phyloP scores from a whole-genome alignment of 2,329 filamentous ascomycete genomes.

The Herpotrichia juniperi region DNA sequence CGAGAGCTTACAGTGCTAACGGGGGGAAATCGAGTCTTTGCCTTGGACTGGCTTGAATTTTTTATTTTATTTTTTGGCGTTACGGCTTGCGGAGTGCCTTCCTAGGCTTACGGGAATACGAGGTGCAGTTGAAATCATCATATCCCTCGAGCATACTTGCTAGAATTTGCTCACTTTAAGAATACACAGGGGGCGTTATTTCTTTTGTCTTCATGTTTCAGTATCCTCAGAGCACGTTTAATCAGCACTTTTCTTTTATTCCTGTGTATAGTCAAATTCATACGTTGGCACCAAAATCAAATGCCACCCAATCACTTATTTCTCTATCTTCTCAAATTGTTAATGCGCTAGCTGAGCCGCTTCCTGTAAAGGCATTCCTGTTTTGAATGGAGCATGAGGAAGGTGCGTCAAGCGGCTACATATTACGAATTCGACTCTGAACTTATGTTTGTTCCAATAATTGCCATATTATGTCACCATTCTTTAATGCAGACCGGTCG shows the following conservation, averaged over 20 bases:
- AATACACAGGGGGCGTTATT: background rate
- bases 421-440: too few relatives aligned
- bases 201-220: background rate
- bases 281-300: background rate
- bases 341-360: background rate
- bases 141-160: slow-evolving; percentile 2
- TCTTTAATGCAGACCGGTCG: too few relatives aligned
- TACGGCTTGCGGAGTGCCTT: background rate
- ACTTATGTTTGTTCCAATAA: too few relatives aligned
- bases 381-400: too few relatives aligned
- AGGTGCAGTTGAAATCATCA: slow-evolving; percentile 1
- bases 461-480: too few relatives aligned
- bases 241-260: background rate
- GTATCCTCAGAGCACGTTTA: background rate
- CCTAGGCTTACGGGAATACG: background rate
- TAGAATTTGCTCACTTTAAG: background rate
- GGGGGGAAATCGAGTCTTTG: background rate
- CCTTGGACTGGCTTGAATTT: background rate
- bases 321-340: background rate
- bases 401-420: too few relatives aligned
- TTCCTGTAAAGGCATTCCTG: too few relatives aligned
- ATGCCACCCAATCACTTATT: background rate
- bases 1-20: slow-evolving; percentile 10
- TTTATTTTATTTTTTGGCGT: background rate
- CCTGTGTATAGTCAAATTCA: background rate